A percentile compares a stretch with the other conserved stretches of the same genome.
phyloP scores from a whole-genome alignment of 768 basidiomycete species.

The Kwoniella shandongensis region DNA sequence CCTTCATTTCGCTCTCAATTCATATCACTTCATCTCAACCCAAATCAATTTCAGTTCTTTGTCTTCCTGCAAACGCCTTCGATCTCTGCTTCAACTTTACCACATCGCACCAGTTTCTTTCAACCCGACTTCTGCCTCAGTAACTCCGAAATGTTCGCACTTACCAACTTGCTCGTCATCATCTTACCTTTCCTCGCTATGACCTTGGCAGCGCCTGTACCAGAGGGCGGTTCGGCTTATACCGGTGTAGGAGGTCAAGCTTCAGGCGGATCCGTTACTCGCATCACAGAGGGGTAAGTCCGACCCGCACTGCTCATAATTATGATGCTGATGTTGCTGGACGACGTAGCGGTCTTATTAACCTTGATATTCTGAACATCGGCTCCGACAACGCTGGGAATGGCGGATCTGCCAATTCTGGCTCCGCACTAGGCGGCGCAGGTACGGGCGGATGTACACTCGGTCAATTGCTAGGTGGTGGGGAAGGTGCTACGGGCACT shows the following conservation, averaged over 20 bases:
- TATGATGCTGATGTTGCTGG: neutral
- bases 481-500: conserved; percentile 29
- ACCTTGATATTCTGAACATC: conserved; percentile 43
- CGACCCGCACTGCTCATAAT: neutral
- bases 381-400: conserved; percentile 41
- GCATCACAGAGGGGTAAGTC: conserved; percentile 15
- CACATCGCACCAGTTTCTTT: too few species aligned
- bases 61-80: too few species aligned
- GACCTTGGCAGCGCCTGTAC: conserved; percentile 26
- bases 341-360: conserved; percentile 28
- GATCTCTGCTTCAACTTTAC: too few species aligned
- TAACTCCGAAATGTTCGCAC: neutral
- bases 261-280: conserved; percentile 29
- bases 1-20: too few species aligned
- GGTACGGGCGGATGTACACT: conserved; percentile 6
- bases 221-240: conserved; percentile 31
- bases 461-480: conserved; percentile 9
- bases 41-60: too few species aligned
- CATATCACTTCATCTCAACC: too few species aligned
- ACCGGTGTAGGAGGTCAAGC: conserved; percentile 40
- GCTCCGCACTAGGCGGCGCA: conserved; percentile 31
- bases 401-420: conserved; percentile 40
- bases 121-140: too few species aligned
- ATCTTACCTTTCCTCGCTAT: conserved; percentile 16
- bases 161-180: conserved; percentile 6